Conservation (phyloP, 352 stramenopile genomes). For the Albugo candida region DNA sequence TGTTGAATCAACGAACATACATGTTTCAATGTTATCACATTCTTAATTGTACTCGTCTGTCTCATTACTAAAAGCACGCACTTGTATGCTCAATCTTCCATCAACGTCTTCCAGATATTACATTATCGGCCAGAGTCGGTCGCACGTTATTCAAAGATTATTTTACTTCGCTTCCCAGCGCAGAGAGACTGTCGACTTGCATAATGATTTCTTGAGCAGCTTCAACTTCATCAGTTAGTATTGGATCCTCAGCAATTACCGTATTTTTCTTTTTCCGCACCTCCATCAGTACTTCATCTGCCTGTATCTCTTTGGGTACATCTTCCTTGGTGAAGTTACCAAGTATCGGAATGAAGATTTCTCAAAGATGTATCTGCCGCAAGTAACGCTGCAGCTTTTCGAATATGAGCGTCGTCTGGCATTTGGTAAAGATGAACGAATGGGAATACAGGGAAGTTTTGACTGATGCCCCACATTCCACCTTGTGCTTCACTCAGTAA, state of each 20-base stretch:
- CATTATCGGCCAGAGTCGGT: constrained; percentile 60
- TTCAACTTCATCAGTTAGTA: constrained; percentile 90
- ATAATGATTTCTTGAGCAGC: constrained; percentile 91
- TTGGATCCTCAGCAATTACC: constrained; percentile 84
- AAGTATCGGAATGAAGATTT: constrained; percentile 42
- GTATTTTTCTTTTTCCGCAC: constrained; percentile 89
- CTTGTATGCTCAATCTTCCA: no score
- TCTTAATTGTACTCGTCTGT: no score
- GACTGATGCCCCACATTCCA: constrained; percentile 85
- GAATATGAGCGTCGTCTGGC: constrained; percentile 77
- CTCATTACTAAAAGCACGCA: no score
- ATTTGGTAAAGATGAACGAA: constrained; percentile 84
- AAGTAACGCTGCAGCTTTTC: constrained; percentile 47
- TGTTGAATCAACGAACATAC: no score
- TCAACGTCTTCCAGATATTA: constrained; percentile 1
- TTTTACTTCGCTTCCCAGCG: constrained; percentile 62
- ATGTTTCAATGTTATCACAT: no score
- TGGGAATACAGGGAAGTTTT: constrained; percentile 96
- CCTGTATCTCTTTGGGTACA: constrained; percentile 77
- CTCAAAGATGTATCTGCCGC: constrained; percentile 53
- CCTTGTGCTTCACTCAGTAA: constrained; percentile 91
- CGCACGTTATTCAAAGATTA: constrained; percentile 77
- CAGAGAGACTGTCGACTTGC: constrained; percentile 88
- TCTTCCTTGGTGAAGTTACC: constrained; percentile 48
- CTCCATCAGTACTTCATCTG: constrained; percentile 80